Percentiles rank a stretch among this genome's conserved stretches.
Conservation (phyloP, 306 rosid genomes). For the Inga leiocalycina region DNA sequence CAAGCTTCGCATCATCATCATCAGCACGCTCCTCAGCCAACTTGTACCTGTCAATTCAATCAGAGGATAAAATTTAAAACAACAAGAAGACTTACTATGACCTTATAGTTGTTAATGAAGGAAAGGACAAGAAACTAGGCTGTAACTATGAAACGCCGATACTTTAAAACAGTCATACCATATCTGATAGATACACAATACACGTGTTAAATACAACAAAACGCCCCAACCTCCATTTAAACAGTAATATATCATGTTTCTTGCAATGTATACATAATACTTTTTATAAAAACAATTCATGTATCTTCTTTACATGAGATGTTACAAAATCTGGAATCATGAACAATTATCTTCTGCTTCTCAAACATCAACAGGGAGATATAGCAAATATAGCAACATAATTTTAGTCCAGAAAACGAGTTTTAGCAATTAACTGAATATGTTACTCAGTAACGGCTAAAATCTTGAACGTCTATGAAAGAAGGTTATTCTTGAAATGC, state of each 20-base stretch:
- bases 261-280: background rate
- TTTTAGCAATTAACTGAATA: background rate
- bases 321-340: background rate
- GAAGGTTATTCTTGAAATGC: background rate
- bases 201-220: background rate
- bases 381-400: background rate
- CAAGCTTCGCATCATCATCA: conserved; percentile 86
- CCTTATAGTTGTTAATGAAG: background rate
- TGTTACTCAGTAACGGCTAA: background rate
- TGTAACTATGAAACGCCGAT: background rate
- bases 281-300: background rate
- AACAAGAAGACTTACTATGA: conserved; percentile 9
- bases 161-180: background rate
- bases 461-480: background rate
- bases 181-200: background rate
- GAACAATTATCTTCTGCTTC: background rate
- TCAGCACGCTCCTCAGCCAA: conserved; percentile 89
- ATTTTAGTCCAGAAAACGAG: conserved; percentile 5
- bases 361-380: background rate
- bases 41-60: conserved; percentile 45
- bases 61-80: conserved; percentile 25
- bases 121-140: background rate
- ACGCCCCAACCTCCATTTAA: background rate
- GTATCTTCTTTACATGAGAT: background rate
- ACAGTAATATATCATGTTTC: background rate